Evolutionary conservation across 1,139 yeast genomes (phyloP).

Genomic region (Pichiaceae sp.): DNA sequence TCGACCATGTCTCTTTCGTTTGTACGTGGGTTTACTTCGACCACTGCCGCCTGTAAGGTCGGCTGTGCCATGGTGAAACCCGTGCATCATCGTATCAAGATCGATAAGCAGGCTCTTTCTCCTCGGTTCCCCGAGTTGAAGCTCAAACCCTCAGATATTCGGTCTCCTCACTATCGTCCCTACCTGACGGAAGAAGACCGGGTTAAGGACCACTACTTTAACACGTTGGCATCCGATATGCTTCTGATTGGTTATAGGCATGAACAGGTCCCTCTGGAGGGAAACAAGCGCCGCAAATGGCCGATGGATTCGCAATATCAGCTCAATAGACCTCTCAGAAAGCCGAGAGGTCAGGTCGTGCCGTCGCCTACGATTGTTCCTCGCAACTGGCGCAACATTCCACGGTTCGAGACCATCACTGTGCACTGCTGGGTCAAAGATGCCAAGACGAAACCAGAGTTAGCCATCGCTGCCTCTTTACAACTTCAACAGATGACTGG

Average conservation of each 20-base stretch:
- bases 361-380: constrained; percentile 70
- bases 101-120: constrained; percentile 61
- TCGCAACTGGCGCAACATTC: constrained; percentile 59
- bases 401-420: constrained; percentile 55
- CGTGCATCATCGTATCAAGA: constrained; percentile 80
- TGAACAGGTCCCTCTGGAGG: constrained; percentile 41
- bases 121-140: constrained; percentile 64
- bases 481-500: constrained; percentile 93
- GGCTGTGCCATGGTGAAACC: constrained; percentile 81
- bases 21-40: constrained; percentile 39
- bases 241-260: constrained; percentile 73
- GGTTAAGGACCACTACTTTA: constrained; percentile 66
- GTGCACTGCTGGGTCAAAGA: constrained; percentile 73
- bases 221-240: constrained; percentile 68
- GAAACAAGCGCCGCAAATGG: constrained; percentile 78
- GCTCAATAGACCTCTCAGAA: constrained; percentile 63
- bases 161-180: constrained; percentile 74
- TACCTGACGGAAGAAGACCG: constrained; percentile 69
- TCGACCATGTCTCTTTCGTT: constrained; percentile 5
- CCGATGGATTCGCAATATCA: constrained; percentile 87
- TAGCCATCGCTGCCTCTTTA: constrained; percentile 69
- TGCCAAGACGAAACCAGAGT: constrained; percentile 65
- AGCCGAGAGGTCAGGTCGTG: constrained; percentile 57
- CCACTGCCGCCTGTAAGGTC: constrained; percentile 38
- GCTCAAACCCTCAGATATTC: constrained; percentile 58